A percentile compares a stretch with the other conserved stretches of the same genome.
phyloP scores from a whole-genome alignment of 2,329 filamentous ascomycete species.

The Polychaeton citri region DNA sequence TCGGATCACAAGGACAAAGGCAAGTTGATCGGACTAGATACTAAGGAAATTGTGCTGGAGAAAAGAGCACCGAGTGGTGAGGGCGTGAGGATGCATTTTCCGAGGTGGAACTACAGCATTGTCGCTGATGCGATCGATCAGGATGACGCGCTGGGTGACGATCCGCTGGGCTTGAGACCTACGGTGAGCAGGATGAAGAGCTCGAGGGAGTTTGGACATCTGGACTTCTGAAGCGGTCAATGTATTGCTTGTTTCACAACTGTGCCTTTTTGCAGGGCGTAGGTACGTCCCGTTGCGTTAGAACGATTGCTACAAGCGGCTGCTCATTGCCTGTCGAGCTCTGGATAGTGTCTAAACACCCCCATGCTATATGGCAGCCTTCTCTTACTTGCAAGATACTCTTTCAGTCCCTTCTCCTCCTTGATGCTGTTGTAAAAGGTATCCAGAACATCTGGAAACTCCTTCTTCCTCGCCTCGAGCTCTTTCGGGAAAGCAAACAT shows the following conservation, averaged over 20 bases:
- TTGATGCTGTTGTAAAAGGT: conserved; percentile 50
- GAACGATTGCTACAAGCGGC: too few relatives aligned
- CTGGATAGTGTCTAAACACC: conserved; percentile 59
- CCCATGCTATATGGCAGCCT: conserved; percentile 49
- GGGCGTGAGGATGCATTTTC: conserved; percentile 24
- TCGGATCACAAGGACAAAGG: conserved; percentile 9
- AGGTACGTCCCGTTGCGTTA: too few relatives aligned
- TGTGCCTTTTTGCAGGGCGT: background rate
- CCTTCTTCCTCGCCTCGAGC: conserved; percentile 39
- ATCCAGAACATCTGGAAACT: conserved; percentile 49
- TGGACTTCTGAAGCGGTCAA: background rate
- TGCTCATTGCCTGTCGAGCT: conserved; percentile 47
- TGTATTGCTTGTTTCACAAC: background rate
- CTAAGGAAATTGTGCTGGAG: conserved; percentile 16
- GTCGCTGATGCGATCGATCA: conserved; percentile 3
- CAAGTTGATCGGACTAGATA: conserved; percentile 13
- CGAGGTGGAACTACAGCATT: conserved; percentile 25
- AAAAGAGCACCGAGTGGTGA: conserved; percentile 8
- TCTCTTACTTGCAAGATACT: conserved; percentile 54
- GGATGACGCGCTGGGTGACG: background rate
- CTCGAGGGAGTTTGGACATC: background rate
- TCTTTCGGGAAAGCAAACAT: conserved; percentile 59
- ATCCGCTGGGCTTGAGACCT: background rate
- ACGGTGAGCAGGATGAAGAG: background rate
- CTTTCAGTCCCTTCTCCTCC: conserved; percentile 49